Base-by-base conservation (phyloP, 345 rosid species). In the Populus nigra region DNA sequence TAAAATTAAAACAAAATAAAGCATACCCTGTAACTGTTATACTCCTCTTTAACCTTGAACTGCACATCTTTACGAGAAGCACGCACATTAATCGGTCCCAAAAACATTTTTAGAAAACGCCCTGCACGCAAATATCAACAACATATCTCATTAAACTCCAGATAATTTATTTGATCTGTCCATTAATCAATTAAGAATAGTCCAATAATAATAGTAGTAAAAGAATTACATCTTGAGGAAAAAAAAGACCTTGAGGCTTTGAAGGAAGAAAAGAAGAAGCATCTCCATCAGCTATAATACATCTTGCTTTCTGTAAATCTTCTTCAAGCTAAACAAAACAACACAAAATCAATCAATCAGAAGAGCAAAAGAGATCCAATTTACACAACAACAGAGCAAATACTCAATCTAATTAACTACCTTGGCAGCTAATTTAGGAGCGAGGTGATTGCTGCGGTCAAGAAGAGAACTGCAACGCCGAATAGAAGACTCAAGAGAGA, bases 41-140 rank as follows among this genome's bases (percentile, higher is more conserved):
- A 96, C 83, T 96, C 98, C 83, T 96, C 99, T 86, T 96, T 96
- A 73, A 91, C 97, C 90, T 96, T 94, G 79, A 94, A 88, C 69
- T 88, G 97, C 55, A 94, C 83, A 59, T 94, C 98, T 84, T 92
- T 94, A 81, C 91, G 90, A 68, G 87, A 83, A 65, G 98, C 99
- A 38, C 93, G 88, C 74, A 96, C 99, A 82, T 94, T 96, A 66
- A 96, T 89, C 65, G 99, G 98, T 5, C 99, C 99, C 86, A 94
- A 72, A 80, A 96, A 94, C 97, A 88, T 92, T 80, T 84, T 89
- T 23, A 96, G 78, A 50, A 96, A 92, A 7, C 87, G 50, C 65
- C 91, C 98, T 92, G 91, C 63, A 61, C 13, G 45, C 17, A 62
- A 33, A 18, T 9, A 69, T 43, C 29, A 59, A 59, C 10, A 59